Evolutionary conservation across 2,329 filamentous ascomycete species (phyloP).

Genomic region (Colletotrichum camelliae): DNA sequence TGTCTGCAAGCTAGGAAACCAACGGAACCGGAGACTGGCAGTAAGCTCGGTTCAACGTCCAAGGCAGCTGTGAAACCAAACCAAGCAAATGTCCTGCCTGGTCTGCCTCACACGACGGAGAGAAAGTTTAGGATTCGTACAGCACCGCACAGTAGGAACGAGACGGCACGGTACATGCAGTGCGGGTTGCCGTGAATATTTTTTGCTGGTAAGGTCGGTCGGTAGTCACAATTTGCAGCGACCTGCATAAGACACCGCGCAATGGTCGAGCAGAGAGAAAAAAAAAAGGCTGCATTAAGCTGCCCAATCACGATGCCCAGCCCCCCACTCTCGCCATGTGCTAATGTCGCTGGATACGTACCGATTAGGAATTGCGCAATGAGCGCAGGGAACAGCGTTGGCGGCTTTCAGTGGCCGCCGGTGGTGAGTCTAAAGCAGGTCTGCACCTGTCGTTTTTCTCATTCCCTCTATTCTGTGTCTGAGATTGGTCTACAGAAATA

Average conservation of each 20-base stretch:
- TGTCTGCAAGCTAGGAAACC: neutral
- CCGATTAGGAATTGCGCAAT: conserved; percentile 17
- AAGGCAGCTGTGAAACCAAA: neutral
- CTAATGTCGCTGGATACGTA: conserved; percentile 1
- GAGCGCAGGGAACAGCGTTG: conserved; percentile 5
- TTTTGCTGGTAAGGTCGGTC: neutral
- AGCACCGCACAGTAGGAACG: neutral
- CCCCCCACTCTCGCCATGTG: conserved; percentile 15
- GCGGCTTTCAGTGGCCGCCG: neutral
- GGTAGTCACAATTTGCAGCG: conserved; percentile 2
- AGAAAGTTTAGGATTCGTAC: neutral
- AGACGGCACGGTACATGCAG: neutral
- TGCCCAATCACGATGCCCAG: conserved; percentile 9
- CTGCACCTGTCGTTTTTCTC: conserved; percentile 1
- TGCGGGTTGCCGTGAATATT: neutral
- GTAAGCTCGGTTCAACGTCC: neutral
- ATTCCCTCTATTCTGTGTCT: neutral
- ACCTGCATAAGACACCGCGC: neutral
- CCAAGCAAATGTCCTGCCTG: neutral
- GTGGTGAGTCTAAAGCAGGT: neutral
- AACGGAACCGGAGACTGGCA: neutral
- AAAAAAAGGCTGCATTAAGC: neutral
- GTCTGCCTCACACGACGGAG: neutral
- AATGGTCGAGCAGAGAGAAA: neutral
- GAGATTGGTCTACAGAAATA: neutral